Evolutionary conservation across 2,329 filamentous ascomycete species (phyloP).

Genomic region (Fusarium multiceps): DNA sequence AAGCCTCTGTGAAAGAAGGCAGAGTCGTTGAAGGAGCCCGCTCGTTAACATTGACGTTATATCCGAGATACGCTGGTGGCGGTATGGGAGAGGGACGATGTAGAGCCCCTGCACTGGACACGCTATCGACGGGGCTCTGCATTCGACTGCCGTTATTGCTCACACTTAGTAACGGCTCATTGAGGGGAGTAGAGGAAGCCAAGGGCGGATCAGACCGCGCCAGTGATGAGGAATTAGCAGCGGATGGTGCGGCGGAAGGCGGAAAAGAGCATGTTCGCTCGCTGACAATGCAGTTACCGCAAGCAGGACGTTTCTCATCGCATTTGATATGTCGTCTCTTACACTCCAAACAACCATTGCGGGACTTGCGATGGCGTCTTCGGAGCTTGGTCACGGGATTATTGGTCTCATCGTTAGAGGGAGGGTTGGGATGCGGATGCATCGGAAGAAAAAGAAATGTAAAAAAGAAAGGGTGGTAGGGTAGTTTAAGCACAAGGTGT

Average conservation of each 20-base stretch:
- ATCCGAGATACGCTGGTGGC: constrained; percentile 29
- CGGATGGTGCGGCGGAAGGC: constrained; percentile 6
- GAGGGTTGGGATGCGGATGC: constrained; percentile 37
- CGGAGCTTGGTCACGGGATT: constrained; percentile 47
- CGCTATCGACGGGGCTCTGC: constrained; percentile 41
- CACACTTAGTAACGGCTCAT: constrained; percentile 1
- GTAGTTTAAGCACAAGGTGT: not conserved
- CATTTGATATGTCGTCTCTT: constrained; percentile 57
- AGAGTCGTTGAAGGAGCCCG: constrained; percentile 31
- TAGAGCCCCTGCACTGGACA: constrained; percentile 24
- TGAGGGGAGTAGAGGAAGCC: not conserved
- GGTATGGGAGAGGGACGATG: constrained; percentile 21
- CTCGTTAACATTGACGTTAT: constrained; percentile 8
- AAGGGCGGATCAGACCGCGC: constrained; percentile 13
- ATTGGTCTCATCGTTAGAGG: constrained; percentile 22
- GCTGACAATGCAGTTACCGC: constrained; percentile 54
- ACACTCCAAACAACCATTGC: constrained; percentile 55
- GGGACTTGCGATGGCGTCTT: constrained; percentile 55
- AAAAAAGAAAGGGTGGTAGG: not conserved
- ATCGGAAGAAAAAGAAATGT: constrained; percentile 11
- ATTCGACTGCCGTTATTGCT: constrained; percentile 19
- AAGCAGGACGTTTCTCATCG: constrained; percentile 56
- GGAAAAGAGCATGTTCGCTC: constrained; percentile 53
- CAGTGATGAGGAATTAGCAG: constrained; percentile 17
- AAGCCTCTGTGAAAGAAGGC: constrained; percentile 40